Evolutionary conservation across 139 green algal genomes (phyloP).

Genomic region (Astrephomene gubernaculifera): DNA sequence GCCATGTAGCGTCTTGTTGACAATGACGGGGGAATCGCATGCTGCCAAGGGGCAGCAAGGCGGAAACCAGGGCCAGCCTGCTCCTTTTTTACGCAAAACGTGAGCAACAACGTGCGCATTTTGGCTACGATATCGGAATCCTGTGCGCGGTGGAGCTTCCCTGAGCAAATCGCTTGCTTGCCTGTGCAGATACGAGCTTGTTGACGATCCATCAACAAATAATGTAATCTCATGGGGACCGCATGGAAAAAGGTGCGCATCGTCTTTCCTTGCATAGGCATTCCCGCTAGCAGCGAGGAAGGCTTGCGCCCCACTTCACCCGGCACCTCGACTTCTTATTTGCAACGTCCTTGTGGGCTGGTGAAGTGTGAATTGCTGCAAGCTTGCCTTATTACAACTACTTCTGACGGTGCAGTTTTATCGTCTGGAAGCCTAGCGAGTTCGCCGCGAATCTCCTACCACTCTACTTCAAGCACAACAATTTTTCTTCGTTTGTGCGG

Average conservation of each 20-base stretch:
- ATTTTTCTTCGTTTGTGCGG: slow-evolving; percentile 93
- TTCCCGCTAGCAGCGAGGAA: too few species aligned
- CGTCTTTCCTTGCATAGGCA: neutral
- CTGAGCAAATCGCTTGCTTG: neutral
- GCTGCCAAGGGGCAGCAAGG: slow-evolving; percentile 14
- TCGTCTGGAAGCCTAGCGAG: slow-evolving; percentile 92
- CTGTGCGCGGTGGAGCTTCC: neutral
- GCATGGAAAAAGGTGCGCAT: slow-evolving; percentile 82
- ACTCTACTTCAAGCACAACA: slow-evolving; percentile 97
- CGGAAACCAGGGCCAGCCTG: slow-evolving; percentile 42
- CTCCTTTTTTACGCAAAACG: slow-evolving; percentile 79
- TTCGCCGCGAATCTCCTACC: slow-evolving; percentile 93
- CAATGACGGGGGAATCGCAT: slow-evolving; percentile 3
- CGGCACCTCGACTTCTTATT: too few species aligned
- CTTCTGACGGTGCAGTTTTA: slow-evolving; percentile 85
- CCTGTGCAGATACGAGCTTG: slow-evolving; percentile 91
- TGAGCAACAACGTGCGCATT: slow-evolving; percentile 29
- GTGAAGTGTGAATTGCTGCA: too few species aligned
- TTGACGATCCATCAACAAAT: slow-evolving; percentile 87
- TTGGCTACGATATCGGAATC: neutral
- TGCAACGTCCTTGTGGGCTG: too few species aligned
- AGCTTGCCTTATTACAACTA: too few species aligned
- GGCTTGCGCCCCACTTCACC: too few species aligned
- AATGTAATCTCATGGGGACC: slow-evolving; percentile 87
- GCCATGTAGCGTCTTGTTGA: neutral